Evolutionary conservation across 2,329 filamentous ascomycete species (phyloP).

Genomic region (Nemania abortiva): DNA sequence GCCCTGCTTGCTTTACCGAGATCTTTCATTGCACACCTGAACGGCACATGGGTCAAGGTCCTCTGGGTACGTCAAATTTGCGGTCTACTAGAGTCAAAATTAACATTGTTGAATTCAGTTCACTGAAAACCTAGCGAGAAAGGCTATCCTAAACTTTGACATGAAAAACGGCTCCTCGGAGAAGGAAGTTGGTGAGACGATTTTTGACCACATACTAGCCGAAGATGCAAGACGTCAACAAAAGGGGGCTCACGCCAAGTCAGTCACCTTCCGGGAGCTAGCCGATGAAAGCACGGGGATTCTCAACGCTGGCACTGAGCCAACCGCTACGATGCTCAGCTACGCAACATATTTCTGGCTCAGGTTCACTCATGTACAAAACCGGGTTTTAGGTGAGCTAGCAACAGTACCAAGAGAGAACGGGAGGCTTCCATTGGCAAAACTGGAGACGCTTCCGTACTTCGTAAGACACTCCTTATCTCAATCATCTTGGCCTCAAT

Average conservation of each 20-base stretch:
- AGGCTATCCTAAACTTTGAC: too few species aligned
- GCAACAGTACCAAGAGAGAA: background rate
- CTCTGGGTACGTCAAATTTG: too few species aligned
- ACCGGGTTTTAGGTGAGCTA: slow-evolving; percentile 1
- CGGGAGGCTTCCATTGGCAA: slow-evolving; percentile 5
- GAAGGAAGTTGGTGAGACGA: slow-evolving; percentile 3
- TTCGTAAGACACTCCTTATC: slow-evolving; percentile 1
- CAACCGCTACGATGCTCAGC: slow-evolving; percentile 4
- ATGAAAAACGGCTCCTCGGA: background rate
- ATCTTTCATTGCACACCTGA: too few species aligned
- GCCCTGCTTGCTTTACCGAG: too few species aligned
- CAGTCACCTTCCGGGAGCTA: slow-evolving; percentile 4
- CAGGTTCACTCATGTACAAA: slow-evolving; percentile 1
- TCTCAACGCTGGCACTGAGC: slow-evolving; percentile 15
- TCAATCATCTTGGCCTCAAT: too few species aligned
- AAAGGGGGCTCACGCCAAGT: background rate
- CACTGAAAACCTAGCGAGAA: too few species aligned
- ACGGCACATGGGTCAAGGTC: too few species aligned
- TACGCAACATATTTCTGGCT: slow-evolving; percentile 12
- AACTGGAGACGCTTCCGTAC: slow-evolving; percentile 13
- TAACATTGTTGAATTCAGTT: too few species aligned
- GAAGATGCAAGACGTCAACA: background rate
- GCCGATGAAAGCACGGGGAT: slow-evolving; percentile 12
- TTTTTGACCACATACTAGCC: slow-evolving; percentile 9
- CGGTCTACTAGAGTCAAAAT: too few species aligned